Conservation (phyloP, 768 basidiomycete genomes). For the Russula abietina region DNA sequence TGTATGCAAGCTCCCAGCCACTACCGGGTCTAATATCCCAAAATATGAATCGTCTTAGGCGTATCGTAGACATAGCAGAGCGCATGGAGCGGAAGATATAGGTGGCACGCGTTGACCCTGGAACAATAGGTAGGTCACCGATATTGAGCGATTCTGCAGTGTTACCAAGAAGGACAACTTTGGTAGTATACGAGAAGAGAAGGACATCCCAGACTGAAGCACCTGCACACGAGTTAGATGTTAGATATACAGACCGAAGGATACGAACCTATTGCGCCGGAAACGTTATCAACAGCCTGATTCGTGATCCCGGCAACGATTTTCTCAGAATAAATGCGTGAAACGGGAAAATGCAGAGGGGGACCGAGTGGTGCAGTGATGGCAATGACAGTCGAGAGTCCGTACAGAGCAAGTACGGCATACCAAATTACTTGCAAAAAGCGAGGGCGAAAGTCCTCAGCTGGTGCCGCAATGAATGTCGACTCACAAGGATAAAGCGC, state of each 20-base stretch:
- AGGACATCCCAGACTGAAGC: constrained; percentile 56
- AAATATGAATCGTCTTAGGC: constrained; percentile 41
- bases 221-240: constrained; percentile 32
- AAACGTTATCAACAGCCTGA: constrained; percentile 67
- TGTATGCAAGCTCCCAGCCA: constrained; percentile 60
- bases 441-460: constrained; percentile 24
- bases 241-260: neutral
- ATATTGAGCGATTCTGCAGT: constrained; percentile 70
- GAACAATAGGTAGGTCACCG: constrained; percentile 80
- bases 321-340: constrained; percentile 70
- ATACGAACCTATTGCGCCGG: constrained; percentile 47
- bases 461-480: constrained; percentile 25
- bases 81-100: constrained; percentile 63
- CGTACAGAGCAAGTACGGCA: constrained; percentile 45
- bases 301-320: constrained; percentile 54
- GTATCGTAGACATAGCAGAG: constrained; percentile 44
- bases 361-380: constrained; percentile 65
- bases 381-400: constrained; percentile 38
- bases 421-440: constrained; percentile 43
- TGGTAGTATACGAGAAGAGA: constrained; percentile 84
- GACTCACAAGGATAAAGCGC: constrained; percentile 53
- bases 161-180: constrained; percentile 81
- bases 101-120: constrained; percentile 62
- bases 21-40: constrained; percentile 58
- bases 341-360: constrained; percentile 63